Conservation (phyloP, 2,329 filamentous ascomycete species). For the Leptodontidium sp. region DNA sequence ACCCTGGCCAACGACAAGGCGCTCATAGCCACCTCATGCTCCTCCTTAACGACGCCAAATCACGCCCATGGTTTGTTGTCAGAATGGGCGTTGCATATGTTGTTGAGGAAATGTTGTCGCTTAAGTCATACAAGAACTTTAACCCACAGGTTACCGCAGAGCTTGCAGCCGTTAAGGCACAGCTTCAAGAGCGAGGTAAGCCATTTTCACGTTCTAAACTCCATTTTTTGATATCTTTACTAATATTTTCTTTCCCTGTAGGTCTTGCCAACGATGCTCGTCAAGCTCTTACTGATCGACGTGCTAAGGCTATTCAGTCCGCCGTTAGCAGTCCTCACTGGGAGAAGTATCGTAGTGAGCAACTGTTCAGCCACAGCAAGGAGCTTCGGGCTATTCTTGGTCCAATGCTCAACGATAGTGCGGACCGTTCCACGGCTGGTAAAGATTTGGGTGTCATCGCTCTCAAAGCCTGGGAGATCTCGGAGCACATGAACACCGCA, state of each 20-base stretch:
- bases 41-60: conserved; percentile 46
- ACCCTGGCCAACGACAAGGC: conserved; percentile 42
- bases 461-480: conserved; percentile 44
- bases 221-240: neutral
- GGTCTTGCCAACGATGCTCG: conserved; percentile 40
- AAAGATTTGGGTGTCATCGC: conserved; percentile 48
- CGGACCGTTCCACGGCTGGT: conserved; percentile 49
- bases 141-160: conserved; percentile 38
- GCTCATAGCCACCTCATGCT: conserved; percentile 46
- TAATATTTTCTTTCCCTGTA: conserved; percentile 22
- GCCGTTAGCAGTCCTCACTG: conserved; percentile 50
- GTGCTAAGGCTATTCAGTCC: conserved; percentile 48
- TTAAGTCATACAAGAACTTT: conserved; percentile 48
- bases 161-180: conserved; percentile 38
- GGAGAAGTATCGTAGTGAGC: conserved; percentile 36
- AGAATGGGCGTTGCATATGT: conserved; percentile 51
- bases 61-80: conserved; percentile 50
- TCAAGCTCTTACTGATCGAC: conserved; percentile 49
- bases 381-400: conserved; percentile 54
- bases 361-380: conserved; percentile 39
- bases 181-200: conserved; percentile 44
- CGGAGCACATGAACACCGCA: conserved; percentile 56
- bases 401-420: conserved; percentile 51
- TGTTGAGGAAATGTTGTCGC: conserved; percentile 47
- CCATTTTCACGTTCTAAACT: neutral